Percentiles rank a stretch among this genome's conserved stretches.
Evolutionary conservation across 495 filamentous ascomycete genomes (phyloP).

Genomic region (Rostrohypoxylon terebratum): DNA sequence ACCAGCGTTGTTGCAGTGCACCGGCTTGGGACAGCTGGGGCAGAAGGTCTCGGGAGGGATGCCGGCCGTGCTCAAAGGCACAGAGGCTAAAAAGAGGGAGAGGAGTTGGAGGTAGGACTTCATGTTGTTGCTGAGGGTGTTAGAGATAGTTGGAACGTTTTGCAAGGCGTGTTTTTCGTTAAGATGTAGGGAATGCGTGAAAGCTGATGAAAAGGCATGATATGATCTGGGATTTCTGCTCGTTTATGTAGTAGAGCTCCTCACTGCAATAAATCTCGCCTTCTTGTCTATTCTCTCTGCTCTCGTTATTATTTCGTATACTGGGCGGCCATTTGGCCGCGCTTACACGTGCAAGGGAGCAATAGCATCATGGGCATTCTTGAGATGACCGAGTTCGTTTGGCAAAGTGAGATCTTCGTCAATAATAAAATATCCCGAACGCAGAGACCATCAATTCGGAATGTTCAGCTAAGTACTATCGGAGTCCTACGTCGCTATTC

Average conservation of each 20-base stretch:
- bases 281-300: neutral
- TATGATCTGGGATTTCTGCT: neutral
- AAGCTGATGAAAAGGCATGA: neutral
- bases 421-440: slow-evolving; percentile 14
- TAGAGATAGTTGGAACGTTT: neutral
- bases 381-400: neutral
- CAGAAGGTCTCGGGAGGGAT: slow-evolving; percentile 21
- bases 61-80: slow-evolving; percentile 28
- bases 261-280: neutral
- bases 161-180: neutral
- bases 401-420: slow-evolving; percentile 17
- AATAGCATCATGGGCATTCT: neutral
- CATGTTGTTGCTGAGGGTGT: neutral
- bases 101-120: slow-evolving; percentile 9
- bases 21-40: slow-evolving; percentile 36
- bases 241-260: slow-evolving; percentile 1
- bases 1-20: slow-evolving; percentile 22
- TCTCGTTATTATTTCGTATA: neutral
- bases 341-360: neutral
- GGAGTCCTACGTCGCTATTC: neutral
- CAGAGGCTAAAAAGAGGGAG: slow-evolving; percentile 27
- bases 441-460: neutral
- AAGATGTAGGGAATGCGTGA: neutral
- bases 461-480: slow-evolving; percentile 24
- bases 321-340: neutral